These are phyloP conservation scores for Dictyostelium purpureum DNA, from an alignment of 78 protist genomes.

Conservation along the genomic window DNA sequence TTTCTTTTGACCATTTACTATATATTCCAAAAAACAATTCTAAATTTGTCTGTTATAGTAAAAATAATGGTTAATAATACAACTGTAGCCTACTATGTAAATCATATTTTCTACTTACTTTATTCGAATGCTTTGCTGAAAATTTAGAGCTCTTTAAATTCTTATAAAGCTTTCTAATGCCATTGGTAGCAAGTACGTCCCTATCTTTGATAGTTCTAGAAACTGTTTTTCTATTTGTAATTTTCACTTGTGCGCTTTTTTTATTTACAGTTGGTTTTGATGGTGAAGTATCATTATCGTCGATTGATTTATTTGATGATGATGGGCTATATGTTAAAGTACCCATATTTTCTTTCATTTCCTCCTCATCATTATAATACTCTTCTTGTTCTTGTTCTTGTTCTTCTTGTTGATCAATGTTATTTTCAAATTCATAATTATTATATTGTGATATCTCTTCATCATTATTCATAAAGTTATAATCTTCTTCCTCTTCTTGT, in stretches of 20 bases:
- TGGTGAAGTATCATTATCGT: neutral
- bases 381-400: neutral
- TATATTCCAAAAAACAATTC: slow-evolving; percentile 11
- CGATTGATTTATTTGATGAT: neutral
- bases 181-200: neutral
- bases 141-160: neutral
- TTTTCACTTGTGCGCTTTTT: neutral
- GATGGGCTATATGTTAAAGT: neutral
- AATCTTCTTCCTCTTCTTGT: too few species aligned
- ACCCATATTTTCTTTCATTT: neutral
- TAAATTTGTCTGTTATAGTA: neutral
- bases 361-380: neutral
- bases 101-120: neutral
- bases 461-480: too few species aligned
- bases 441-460: too few species aligned
- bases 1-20: neutral
- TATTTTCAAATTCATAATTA: too few species aligned
- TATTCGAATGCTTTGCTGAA: slow-evolving; percentile 7
- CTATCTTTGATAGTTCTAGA: slow-evolving; percentile 6
- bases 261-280: slow-evolving; percentile 1
- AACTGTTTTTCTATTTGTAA: neutral
- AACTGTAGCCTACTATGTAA: too few species aligned
- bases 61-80: neutral
- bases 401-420: too few species aligned
- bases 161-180: neutral